Evolutionary conservation across 805 yeast genomes (phyloP), one percentile per base, ranked within the genome.

Genomic region (Wickerhamomyces chaumierensis): DNA sequence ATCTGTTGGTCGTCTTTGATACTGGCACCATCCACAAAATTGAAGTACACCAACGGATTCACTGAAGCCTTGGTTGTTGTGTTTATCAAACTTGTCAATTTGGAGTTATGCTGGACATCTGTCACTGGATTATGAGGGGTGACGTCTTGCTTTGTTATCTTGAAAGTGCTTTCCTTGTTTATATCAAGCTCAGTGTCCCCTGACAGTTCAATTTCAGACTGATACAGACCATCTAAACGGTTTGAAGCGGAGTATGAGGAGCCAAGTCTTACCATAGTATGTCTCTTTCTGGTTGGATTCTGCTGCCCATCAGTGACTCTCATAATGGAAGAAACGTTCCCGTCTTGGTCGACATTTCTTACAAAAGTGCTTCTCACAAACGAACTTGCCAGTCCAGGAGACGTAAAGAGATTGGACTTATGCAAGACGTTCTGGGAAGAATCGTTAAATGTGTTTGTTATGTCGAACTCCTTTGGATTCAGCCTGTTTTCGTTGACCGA

Each of bases 41-140:
- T 35, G 47, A 61, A 71, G 39, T 60, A 69, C 7, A 60, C 62
- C 39, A 76, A 53, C 0, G 77, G 75, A 36, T 69, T 35, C 3
- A 40, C 40, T 8, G 29, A 25, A 1, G 36, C 37, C 8, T 42
- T 41, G 9, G 39, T 31, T 5, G 62, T 61, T 20, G 64, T 62
- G 23, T 63, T 63, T 16, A 76, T 66, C 50, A 75, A 46, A 1
- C 59, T 51, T 15, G 75, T 68, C 28, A 72, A 50, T 20, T 60
- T 60, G 2, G 75, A 69, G 16, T 43, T 39, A 18, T 23, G 18
- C 15, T 11, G 12, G n/a, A n/a, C n/a, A n/a, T n/a, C 9, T 16
- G 29, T 16, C 15, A 37, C 5, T 16, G 31, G 0, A 14, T 7
- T 7, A 36, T 33, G 11, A 14, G 13, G 21, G 21, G 36, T 18